Evolutionary conservation across 148 eudicot species (phyloP), one percentile per base, ranked within the genome.

Genomic region (Gaultheria prostrata): DNA sequence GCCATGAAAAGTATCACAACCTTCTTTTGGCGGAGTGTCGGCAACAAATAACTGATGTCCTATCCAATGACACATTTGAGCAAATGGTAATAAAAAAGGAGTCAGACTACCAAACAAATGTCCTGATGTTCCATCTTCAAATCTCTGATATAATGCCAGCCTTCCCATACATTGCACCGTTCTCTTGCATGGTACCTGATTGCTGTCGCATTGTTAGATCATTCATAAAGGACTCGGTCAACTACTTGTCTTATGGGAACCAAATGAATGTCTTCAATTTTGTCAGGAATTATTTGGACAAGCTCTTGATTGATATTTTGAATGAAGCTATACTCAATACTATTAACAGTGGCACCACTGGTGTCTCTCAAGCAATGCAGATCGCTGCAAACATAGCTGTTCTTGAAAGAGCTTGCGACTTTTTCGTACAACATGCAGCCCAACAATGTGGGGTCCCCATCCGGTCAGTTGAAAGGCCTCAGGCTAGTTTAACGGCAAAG

Each of bases 281-380:
- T 56, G 93, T 92, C 79, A 93, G 88, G 86, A 97, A 93, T 82
- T 92, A 91, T 85, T 75, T 94, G 85, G 99, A 97, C 86, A 87
- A 91, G 75, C 92, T 96, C 81, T 88, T 94, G 91, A 92, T 94
- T 57, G 98, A 94, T 83, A 89, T 92, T 43, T 81, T 97, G 46
- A 97, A 97, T 84, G 94, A 90, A 88, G 89, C 81, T 78, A 89
- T 97, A 83, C 95, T 94, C 18, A 84, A 89, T 65, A 88, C 86
- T 45, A 93, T 96, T 65, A 89, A 88, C 49, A 94, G 95, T 81
- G 89, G 89, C 71, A 86, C 88, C 74, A 91, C 89, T 0, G 93
- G 91, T 80, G 99, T 94, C 20, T 89, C 98, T 82, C 93, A 91
- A 79, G 98, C 98, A n/a, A 94, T 96, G 98, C 98, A 96, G 80